Percentiles rank a stretch among this genome's conserved stretches.
Conservation (phyloP, 2,329 filamentous ascomycete genomes). For the Elsinoe perseae region DNA sequence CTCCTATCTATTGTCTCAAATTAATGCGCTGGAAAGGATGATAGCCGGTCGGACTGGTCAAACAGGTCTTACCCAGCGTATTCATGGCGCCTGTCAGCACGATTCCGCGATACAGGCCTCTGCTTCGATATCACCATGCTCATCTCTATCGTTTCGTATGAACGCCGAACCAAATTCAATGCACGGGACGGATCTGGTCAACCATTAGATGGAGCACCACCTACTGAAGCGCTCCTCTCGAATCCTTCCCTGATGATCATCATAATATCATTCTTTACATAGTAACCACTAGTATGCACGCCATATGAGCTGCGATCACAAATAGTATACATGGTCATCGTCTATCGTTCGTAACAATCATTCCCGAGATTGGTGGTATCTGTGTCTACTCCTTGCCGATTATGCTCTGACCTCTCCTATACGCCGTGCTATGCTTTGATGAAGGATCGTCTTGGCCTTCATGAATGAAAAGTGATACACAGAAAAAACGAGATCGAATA, state of each 20-base stretch:
- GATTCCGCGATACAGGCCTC: not conserved
- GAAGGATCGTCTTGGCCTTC: not conserved
- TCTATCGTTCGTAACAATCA: not conserved
- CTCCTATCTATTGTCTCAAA: not conserved
- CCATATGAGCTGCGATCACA: not conserved
- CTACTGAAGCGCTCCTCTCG: not conserved
- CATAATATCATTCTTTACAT: not conserved
- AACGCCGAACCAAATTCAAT: not conserved
- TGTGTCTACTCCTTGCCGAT: not conserved
- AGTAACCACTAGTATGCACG: not conserved
- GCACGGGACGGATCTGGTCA: not conserved
- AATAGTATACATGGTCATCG: not conserved
- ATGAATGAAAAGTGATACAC: not conserved
- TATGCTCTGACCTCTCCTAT: not conserved
- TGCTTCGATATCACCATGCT: not conserved
- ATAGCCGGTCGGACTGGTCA: not conserved
- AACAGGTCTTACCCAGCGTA: not conserved
- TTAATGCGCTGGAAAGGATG: not conserved
- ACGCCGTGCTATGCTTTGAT: not conserved
- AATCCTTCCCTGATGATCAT: not conserved
- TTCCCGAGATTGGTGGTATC: not conserved
- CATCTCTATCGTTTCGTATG: not conserved
- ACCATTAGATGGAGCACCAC: not conserved
- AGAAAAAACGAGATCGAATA: too few species aligned
- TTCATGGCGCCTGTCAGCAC: not conserved